These are phyloP conservation scores for Yarrowia deformans DNA, from an alignment of 805 yeast species.

Conservation along the genomic window DNA sequence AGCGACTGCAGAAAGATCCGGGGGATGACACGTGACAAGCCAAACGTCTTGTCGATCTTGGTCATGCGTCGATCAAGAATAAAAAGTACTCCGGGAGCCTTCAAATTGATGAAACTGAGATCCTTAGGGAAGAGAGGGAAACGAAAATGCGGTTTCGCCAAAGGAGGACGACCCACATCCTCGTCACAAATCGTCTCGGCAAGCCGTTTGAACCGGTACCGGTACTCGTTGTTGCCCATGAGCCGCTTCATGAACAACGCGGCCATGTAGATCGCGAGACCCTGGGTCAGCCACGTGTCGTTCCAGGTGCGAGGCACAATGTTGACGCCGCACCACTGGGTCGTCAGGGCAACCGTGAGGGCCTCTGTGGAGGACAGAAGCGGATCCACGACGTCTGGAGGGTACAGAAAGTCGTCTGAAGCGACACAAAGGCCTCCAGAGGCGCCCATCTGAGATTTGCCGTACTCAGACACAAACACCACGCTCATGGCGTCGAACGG, in stretches of 20 bases:
- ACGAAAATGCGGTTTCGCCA: conserved; percentile 72
- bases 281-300: conserved; percentile 89
- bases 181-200: conserved; percentile 72
- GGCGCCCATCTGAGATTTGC: conserved; percentile 55
- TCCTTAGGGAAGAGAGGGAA: conserved; percentile 72
- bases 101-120: conserved; percentile 71
- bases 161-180: conserved; percentile 78
- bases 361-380: conserved; percentile 71
- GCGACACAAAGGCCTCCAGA: conserved; percentile 78
- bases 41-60: conserved; percentile 93
- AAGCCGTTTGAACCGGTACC: conserved; percentile 69
- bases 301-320: conserved; percentile 79
- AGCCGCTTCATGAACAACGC: conserved; percentile 69
- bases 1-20: conserved; percentile 90
- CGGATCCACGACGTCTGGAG: conserved; percentile 79
- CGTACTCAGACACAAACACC: conserved; percentile 70
- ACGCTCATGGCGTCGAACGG: conserved; percentile 86
- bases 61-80: conserved; percentile 93
- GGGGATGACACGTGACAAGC: conserved; percentile 88
- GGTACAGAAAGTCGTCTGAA: conserved; percentile 69
- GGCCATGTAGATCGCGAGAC: conserved; percentile 85
- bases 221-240: conserved; percentile 85
- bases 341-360: conserved; percentile 73
- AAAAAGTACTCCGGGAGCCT: conserved; percentile 84
- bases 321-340: conserved; percentile 93